Evolutionary conservation across 192 early-diverging fungal species (phyloP).

Genomic region (Entomortierella chlamydospora): DNA sequence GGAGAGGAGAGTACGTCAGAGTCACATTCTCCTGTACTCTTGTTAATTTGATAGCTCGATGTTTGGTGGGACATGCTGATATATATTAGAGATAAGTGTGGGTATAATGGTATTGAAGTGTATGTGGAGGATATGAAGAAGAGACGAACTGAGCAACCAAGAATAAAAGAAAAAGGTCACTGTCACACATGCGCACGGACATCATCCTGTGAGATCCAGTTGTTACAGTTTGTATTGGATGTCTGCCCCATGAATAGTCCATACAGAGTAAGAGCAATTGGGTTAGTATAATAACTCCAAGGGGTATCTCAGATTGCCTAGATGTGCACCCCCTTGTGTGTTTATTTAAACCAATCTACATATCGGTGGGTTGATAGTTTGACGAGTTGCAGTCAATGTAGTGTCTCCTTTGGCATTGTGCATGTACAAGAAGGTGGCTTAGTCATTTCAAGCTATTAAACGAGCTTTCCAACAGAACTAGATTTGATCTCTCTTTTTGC

Average conservation of each 20-base stretch:
- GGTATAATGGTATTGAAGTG: too few species aligned
- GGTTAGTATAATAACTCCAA: too few species aligned
- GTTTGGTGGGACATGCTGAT: neutral
- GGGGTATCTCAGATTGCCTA: too few species aligned
- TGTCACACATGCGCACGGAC: slow-evolving; percentile 4
- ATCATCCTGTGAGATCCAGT: neutral
- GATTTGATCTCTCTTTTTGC: slow-evolving; percentile 30
- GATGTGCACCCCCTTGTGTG: too few species aligned
- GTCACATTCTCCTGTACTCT: neutral
- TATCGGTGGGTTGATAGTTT: too few species aligned
- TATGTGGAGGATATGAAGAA: neutral
- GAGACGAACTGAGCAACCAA: neutral
- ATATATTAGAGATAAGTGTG: neutral
- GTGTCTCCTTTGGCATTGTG: neutral
- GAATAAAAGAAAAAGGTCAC: neutral
- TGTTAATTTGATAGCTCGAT: neutral
- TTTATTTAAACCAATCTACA: too few species aligned
- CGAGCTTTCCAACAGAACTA: neutral
- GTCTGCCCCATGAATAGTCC: too few species aligned
- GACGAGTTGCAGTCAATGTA: too few species aligned
- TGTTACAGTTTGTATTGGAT: too few species aligned
- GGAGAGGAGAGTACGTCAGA: neutral
- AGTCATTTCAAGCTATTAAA: neutral
- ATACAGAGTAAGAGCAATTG: too few species aligned
- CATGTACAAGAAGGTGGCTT: neutral